phyloP scores from a whole-genome alignment of 2,329 filamentous ascomycete genomes.

The Aspergillus candidus region DNA sequence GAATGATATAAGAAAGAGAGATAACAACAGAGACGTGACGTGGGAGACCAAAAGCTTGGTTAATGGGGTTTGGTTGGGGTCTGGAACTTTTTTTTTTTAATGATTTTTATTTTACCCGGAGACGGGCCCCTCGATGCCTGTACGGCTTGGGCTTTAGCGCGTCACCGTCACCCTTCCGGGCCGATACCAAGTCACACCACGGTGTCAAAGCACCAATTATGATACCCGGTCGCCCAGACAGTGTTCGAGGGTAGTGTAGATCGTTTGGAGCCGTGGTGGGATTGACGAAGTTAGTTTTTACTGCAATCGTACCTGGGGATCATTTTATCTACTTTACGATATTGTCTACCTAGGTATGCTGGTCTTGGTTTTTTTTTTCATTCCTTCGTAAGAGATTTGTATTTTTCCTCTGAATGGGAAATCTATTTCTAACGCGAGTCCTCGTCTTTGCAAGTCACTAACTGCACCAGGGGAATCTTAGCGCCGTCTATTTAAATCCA shows the following conservation, averaged over 20 bases:
- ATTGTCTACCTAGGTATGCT: not conserved
- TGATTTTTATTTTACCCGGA: not conserved
- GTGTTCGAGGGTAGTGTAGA: slow-evolving; percentile 4
- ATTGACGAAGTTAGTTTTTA: slow-evolving; percentile 1
- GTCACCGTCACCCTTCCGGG: slow-evolving; percentile 14
- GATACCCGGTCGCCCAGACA: not conserved
- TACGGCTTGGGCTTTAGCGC: slow-evolving; percentile 13
- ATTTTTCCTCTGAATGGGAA: slow-evolving; percentile 13
- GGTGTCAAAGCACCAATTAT: slow-evolving; percentile 12
- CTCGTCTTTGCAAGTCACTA: slow-evolving; percentile 13
- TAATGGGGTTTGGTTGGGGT: not conserved
- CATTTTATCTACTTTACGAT: not conserved
- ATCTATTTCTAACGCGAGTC: slow-evolving; percentile 16
- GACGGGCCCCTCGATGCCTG: not conserved
- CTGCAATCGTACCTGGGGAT: not conserved
- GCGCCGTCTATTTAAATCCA: slow-evolving; percentile 12
- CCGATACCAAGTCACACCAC: slow-evolving; percentile 12
- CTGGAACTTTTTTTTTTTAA: not conserved
- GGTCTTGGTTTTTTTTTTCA: slow-evolving; percentile 14
- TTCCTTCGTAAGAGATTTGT: slow-evolving; percentile 21
- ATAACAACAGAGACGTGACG: too few relatives aligned
- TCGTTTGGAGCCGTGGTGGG: slow-evolving; percentile 10
- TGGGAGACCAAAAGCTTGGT: not conserved
- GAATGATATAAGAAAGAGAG: not conserved
- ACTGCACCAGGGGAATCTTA: slow-evolving; percentile 11